Evolutionary conservation across 768 basidiomycete species (phyloP).

Genomic region (Leccinum broughii): DNA sequence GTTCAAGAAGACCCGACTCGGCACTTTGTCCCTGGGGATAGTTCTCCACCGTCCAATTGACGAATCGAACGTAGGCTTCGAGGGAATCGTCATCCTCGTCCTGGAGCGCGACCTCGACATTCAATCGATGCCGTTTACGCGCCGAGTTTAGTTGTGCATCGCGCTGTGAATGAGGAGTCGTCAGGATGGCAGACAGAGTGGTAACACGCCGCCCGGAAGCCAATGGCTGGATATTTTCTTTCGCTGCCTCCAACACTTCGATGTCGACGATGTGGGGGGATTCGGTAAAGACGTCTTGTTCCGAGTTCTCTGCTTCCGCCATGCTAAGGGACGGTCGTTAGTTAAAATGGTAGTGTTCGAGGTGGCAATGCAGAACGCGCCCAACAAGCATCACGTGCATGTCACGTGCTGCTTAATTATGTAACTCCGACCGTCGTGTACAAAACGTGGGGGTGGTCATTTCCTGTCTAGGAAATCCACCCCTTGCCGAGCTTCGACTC

Average conservation of each 20-base stretch:
- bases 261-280: conserved; percentile 65
- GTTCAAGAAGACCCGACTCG: conserved; percentile 86
- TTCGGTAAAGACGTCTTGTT: conserved; percentile 46
- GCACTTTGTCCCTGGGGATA: conserved; percentile 91
- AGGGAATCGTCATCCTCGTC: conserved; percentile 81
- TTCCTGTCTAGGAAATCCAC: too few species aligned
- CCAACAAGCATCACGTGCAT: conserved; percentile 22
- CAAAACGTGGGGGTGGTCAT: too few species aligned
- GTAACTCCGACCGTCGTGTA: not conserved
- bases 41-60: conserved; percentile 91
- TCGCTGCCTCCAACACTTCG: conserved; percentile 78
- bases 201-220: conserved; percentile 79
- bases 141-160: conserved; percentile 67
- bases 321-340: conserved; percentile 12
- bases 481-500: too few species aligned
- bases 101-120: conserved; percentile 67
- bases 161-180: conserved; percentile 76
- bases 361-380: conserved; percentile 10
- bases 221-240: conserved; percentile 86
- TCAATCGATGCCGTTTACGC: conserved; percentile 66
- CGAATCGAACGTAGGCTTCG: conserved; percentile 82
- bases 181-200: conserved; percentile 68
- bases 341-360: not conserved
- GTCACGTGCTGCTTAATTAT: conserved; percentile 9
- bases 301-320: conserved; percentile 22